Evolutionary conservation across 176 grass and related monocot species (phyloP).

Genomic region (Oryza meridionalis): DNA sequence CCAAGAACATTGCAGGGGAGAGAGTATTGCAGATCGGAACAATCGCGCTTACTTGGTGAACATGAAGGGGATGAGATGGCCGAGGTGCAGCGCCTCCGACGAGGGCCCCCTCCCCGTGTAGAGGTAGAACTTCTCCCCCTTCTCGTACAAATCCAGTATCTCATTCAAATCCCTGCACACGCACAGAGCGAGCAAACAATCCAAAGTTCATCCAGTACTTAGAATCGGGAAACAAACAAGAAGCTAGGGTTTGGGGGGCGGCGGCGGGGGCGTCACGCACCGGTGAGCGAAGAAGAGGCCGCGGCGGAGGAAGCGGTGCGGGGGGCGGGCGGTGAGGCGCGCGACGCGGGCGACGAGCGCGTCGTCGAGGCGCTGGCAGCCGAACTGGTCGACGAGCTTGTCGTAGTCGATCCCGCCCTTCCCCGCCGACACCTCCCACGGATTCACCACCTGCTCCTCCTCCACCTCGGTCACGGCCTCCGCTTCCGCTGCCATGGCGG

Average conservation of each 20-base stretch:
- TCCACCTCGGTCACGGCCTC: not conserved
- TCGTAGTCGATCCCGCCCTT: constrained; percentile 96
- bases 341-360: constrained; percentile 58
- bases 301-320: constrained; percentile 80
- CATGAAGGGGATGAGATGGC: constrained; percentile 96
- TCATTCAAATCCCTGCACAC: constrained; percentile 73
- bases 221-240: not conserved
- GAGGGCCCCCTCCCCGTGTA: constrained; percentile 94
- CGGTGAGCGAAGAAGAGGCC: constrained; percentile 95
- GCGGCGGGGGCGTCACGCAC: constrained; percentile 14
- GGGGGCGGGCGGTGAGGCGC: constrained; percentile 53
- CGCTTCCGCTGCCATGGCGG: constrained; percentile 24
- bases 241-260: not conserved
- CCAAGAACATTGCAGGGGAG: not conserved
- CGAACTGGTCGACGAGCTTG: constrained; percentile 94
- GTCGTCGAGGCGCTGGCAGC: constrained; percentile 73
- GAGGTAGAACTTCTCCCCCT: constrained; percentile 79
- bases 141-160: constrained; percentile 76
- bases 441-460: constrained; percentile 86
- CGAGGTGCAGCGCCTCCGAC: constrained; percentile 86
- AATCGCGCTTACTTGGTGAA: constrained; percentile 79
- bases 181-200: not conserved
- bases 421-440: constrained; percentile 92
- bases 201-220: not conserved
- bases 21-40: not conserved